These are phyloP conservation scores for Chaetomium cochliodes DNA, from an alignment of 495 filamentous ascomycete genomes.

Conservation along the genomic window DNA sequence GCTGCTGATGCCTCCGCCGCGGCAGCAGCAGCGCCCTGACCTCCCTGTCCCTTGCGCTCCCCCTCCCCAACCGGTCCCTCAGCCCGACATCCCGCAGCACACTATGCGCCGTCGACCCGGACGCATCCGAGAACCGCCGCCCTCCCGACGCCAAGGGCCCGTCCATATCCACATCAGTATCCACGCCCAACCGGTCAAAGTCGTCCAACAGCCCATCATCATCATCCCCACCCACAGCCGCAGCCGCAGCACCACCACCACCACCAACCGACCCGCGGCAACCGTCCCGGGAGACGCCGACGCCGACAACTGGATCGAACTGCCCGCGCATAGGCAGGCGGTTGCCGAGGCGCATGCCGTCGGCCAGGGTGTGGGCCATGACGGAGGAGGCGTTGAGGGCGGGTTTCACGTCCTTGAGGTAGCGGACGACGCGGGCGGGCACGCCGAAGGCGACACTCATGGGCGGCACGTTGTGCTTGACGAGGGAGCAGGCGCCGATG, in stretches of 20 bases:
- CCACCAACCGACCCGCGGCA: neutral
- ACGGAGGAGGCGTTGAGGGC: neutral
- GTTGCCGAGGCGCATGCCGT: slow-evolving; percentile 22
- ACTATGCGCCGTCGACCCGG: slow-evolving; percentile 3
- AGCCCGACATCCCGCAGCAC: neutral
- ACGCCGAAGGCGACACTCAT: slow-evolving; percentile 28
- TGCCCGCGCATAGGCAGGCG: neutral
- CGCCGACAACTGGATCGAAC: too few relatives aligned
- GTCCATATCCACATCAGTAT: neutral
- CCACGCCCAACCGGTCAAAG: neutral
- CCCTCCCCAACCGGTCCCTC: neutral
- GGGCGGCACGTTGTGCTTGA: slow-evolving; percentile 34
- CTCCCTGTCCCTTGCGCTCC: neutral
- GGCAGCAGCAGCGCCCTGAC: neutral
- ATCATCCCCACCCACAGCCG: neutral
- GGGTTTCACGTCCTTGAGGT: slow-evolving; percentile 11
- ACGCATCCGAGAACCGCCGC: neutral
- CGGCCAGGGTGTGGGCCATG: slow-evolving; percentile 19
- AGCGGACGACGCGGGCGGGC: slow-evolving; percentile 28
- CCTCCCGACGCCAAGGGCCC: neutral
- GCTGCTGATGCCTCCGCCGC: slow-evolving; percentile 3
- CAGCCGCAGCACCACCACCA: neutral
- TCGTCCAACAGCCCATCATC: neutral
- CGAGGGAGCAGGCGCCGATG: slow-evolving; percentile 37
- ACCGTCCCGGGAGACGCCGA: neutral